Evolutionary conservation across 140 eudicot genomes (phyloP), one percentile per base, ranked within the genome.

Genomic region (Cichorium intybus): DNA sequence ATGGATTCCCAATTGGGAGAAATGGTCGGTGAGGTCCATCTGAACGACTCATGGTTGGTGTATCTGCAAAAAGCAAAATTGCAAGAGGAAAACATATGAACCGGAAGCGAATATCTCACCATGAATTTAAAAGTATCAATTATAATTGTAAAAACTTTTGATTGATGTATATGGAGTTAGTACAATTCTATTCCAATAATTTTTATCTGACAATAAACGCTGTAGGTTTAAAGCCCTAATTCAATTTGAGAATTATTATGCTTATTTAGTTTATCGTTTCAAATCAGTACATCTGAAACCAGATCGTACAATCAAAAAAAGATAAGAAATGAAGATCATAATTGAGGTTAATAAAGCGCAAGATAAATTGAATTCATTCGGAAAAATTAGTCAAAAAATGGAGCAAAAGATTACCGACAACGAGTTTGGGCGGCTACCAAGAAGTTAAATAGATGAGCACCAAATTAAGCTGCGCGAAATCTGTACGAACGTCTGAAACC

Each of bases 1-100:
- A 89, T 2, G 99, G 97, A 69, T 89, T 88, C 74, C 97, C 99
- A 54, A 85, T 84, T 0, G 88, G 87, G 56, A 86, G 79, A 55
- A 73, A 74, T 5, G 95, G 76, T 28, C 85, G 53, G 75, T 84
- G 97, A 2, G 95, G 90, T 23, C 87, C 97, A 29, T 86, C 95
- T 53, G 95, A 71, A 2, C 86, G 95, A 67, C 95, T 94, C 99
- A 94, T 94, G 18, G 45, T 57, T 22, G 22, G 69, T 17, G 53
- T 65, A 68, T 10, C 95, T 88, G 81, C 80, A 84, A 27, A 45
- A 17, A 16, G 11, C 35, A 50, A 63, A 37, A 53, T 24, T 46
- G 43, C 61, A 62, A 26, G 23, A 27, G 58, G 12, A 67, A 60
- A 14, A 41, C 4, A 2, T 14, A 41, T 15, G 17, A 14, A 41